phyloP scores from a whole-genome alignment of 345 rosid species.

The Dimocarpus longan region DNA sequence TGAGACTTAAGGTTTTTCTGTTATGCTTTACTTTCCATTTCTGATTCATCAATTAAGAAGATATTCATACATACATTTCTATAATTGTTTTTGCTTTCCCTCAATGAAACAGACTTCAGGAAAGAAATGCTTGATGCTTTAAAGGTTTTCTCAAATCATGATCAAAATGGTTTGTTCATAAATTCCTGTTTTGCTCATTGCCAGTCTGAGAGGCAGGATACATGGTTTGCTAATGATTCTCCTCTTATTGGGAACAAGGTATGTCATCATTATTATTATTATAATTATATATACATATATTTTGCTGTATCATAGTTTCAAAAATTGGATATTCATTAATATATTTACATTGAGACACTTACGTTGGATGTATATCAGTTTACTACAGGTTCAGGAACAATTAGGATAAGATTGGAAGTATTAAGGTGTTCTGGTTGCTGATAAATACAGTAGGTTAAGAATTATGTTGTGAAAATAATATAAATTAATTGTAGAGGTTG shows the following conservation, averaged over 20 bases:
- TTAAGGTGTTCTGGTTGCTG: slow-evolving; percentile 1
- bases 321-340: neutral
- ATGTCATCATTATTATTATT: neutral
- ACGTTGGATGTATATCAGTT: neutral
- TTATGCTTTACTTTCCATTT: slow-evolving; percentile 7
- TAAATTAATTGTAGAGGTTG: neutral
- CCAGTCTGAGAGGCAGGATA: slow-evolving; percentile 83
- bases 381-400: too few species aligned
- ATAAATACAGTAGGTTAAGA: neutral
- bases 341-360: slow-evolving; percentile 13
- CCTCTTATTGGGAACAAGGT: slow-evolving; percentile 66
- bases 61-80: neutral
- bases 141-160: slow-evolving; percentile 48
- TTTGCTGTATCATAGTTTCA: neutral
- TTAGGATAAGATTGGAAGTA: neutral
- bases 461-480: neutral
- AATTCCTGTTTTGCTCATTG: slow-evolving; percentile 96
- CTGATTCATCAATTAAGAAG: neutral
- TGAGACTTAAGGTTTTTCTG: slow-evolving; percentile 20
- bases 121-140: slow-evolving; percentile 63
- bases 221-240: slow-evolving; percentile 84
- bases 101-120: slow-evolving; percentile 62
- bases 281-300: neutral
- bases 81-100: slow-evolving; percentile 19
- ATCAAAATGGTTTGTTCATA: slow-evolving; percentile 71